Base-by-base conservation (phyloP, 805 yeast species). In the Huiozyma sinensis region DNA sequence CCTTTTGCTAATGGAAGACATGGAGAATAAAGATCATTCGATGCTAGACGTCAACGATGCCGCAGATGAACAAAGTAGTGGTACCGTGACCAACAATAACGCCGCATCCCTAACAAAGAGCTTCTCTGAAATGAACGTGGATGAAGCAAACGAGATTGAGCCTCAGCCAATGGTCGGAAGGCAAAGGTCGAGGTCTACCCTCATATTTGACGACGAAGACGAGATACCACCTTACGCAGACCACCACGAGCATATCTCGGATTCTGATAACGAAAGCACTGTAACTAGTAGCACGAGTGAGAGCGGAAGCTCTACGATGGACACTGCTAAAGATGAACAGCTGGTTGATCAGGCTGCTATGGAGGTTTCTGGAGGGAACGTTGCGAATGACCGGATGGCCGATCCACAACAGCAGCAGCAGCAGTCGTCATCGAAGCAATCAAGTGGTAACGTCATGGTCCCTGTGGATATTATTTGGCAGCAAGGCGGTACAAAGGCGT, bases 401-500 rank as follows among this genome's bases (percentile, higher is more conserved):
- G 33, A 31, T 8, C 42, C 36, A 12, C 43, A 28, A 38, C 12
- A 12, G 27, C 39, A 41, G 37, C 39, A 42, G 12, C 33, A 11
- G n/a, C 37, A 12, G 30, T 8, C 11, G n/a, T 38, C 30, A 30
- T 10, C 33, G 12, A 39, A 13, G n/a, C 31, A 17, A 44, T 8
- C 13, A 2, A 12, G 10, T 10, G 40, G 36, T 33, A 45, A 30
- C 47, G 46, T n/a, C 34, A 52, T 63, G 59, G 57, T 58, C 5
- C 78, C 79, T 3, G 72, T 87, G 1, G 88, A 82, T 45, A 82
- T 88, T 46, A 78, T 77, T 50, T 90, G 98, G 98, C 80, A 79
- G 12, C 95, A 90, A 63, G 97, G 97, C n/a, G 98, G 98, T 48
- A 76, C 76, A 41, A 84, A 84, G 55, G 97, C 92, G 2, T 92